Evolutionary conservation across 2,329 filamentous ascomycete genomes (phyloP).

Genomic region (Alternaria arbusti): DNA sequence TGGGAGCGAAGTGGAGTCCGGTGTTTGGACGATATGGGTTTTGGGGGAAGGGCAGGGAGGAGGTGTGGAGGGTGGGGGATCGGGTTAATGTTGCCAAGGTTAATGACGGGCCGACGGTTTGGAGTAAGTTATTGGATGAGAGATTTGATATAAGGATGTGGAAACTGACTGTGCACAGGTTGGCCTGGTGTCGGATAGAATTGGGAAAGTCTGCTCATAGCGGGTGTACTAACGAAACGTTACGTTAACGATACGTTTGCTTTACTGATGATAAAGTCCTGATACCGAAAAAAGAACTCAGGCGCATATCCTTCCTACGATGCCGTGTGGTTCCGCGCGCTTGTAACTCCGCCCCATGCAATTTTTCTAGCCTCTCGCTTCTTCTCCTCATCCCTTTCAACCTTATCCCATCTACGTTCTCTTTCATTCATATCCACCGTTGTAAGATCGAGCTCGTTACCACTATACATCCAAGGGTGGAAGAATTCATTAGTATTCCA

Average conservation of each 20-base stretch:
- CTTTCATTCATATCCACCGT: neutral
- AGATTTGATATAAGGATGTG: no score
- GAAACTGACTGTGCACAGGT: conserved; percentile 1
- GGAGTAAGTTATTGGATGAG: conserved; percentile 45
- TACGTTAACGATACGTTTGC: neutral
- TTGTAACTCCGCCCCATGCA: neutral
- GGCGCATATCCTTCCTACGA: neutral
- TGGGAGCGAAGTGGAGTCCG: conserved; percentile 54
- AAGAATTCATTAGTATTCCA: neutral
- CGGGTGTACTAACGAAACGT: neutral
- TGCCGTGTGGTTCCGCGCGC: neutral
- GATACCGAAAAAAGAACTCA: neutral
- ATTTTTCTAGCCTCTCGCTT: neutral
- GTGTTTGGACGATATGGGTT: conserved; percentile 58
- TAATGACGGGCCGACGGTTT: conserved; percentile 50
- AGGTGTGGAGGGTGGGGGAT: conserved; percentile 50
- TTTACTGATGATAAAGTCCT: neutral
- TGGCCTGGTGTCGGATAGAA: conserved; percentile 4
- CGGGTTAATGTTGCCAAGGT: conserved; percentile 49
- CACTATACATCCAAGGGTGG: neutral
- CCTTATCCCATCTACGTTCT: neutral
- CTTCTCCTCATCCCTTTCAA: neutral
- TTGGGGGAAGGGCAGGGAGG: conserved; percentile 31
- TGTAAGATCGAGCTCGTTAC: neutral
- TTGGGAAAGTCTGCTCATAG: neutral